Conservation (phyloP, 2,329 filamentous ascomycete species). For the Neonectria magnoliae region DNA sequence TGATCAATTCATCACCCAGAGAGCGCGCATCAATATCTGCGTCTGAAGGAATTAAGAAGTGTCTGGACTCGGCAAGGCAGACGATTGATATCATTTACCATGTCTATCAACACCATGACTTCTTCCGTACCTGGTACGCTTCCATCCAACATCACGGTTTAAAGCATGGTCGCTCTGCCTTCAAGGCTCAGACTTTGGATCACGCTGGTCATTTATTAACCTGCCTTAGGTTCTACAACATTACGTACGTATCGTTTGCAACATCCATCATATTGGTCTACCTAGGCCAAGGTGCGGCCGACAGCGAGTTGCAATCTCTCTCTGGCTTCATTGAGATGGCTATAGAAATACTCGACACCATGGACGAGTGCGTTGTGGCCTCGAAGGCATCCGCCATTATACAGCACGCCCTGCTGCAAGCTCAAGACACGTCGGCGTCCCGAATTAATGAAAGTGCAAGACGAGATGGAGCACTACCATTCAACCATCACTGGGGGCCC, state of each 20-base stretch:
- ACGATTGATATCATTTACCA: constrained; percentile 22
- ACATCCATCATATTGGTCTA: constrained; percentile 18
- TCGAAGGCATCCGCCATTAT: constrained; percentile 12
- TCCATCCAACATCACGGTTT: too few species aligned
- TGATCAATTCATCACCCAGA: constrained; percentile 11
- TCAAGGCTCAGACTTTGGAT: too few species aligned
- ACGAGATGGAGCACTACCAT: constrained; percentile 12
- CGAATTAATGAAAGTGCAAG: constrained; percentile 8
- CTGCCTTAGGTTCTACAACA: constrained; percentile 19
- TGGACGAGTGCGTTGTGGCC: constrained; percentile 23
- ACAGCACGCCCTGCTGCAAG: constrained; percentile 8
- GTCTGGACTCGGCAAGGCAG: constrained; percentile 19
- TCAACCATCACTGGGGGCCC: constrained; percentile 23
- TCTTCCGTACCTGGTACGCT: constrained; percentile 20
- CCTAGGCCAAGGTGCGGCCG: constrained; percentile 9
- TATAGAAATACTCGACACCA: constrained; percentile 20
- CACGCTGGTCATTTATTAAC: not conserved
- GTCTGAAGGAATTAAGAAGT: constrained; percentile 15
- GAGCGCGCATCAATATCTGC: constrained; percentile 7
- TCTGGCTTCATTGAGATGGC: constrained; percentile 13
- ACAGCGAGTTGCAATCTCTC: constrained; percentile 12
- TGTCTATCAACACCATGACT: constrained; percentile 18
- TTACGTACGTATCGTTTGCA: constrained; percentile 21
- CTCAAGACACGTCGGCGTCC: constrained; percentile 9
- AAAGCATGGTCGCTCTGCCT: not conserved